Percentiles rank a stretch among this genome's conserved stretches.
phyloP scores from a whole-genome alignment of 1,139 yeast species.

The Chernovozyma sophiae-reginae region DNA sequence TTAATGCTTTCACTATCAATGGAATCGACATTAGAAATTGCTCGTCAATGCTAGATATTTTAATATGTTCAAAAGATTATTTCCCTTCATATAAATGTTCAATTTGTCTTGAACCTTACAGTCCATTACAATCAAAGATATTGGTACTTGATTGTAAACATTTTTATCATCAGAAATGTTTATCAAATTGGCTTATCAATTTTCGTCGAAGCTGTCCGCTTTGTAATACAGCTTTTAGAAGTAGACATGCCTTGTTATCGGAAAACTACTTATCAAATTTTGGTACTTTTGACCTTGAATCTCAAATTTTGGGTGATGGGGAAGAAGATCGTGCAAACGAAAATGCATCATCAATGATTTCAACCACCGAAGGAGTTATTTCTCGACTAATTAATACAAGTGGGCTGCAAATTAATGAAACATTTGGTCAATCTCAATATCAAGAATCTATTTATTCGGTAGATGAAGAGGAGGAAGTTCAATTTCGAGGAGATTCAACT shows the following conservation, averaged over 20 bases:
- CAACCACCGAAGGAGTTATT: conserved; percentile 1
- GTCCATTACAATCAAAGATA: conserved; percentile 34
- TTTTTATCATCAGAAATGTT: conserved; percentile 41
- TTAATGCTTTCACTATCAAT: conserved; percentile 23
- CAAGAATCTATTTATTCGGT: too few species aligned
- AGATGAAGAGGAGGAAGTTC: too few species aligned
- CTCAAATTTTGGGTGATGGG: background rate
- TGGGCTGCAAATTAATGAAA: background rate
- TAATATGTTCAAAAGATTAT: conserved; percentile 34
- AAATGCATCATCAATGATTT: background rate
- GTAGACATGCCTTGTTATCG: background rate
- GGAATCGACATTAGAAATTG: conserved; percentile 28
- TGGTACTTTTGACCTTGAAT: conserved; percentile 7
- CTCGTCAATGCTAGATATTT: conserved; percentile 18
- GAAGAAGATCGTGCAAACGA: background rate
- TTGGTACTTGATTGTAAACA: conserved; percentile 44
- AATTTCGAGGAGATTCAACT: background rate
- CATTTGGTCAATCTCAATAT: background rate
- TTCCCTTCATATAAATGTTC: conserved; percentile 42
- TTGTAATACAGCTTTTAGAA: conserved; percentile 28
- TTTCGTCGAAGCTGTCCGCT: conserved; percentile 44
- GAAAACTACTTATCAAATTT: background rate
- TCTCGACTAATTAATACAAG: background rate
- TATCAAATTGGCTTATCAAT: conserved; percentile 45
- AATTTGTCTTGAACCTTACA: conserved; percentile 41